Evolutionary conservation across 768 basidiomycete species (phyloP).

Genomic region (Rhodotorula paludigena): DNA sequence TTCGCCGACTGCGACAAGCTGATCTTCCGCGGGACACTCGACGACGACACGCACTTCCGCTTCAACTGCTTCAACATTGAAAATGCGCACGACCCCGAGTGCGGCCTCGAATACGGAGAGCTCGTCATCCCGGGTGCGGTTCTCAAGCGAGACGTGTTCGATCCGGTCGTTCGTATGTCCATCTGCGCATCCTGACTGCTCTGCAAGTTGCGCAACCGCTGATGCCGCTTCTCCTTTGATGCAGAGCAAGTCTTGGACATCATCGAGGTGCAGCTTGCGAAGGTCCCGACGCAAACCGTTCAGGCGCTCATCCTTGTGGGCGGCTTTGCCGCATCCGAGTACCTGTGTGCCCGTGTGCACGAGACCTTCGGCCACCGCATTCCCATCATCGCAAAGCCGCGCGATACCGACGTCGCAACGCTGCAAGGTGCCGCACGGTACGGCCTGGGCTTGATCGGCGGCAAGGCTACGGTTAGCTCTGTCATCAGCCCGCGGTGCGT

Average conservation of each 20-base stretch:
- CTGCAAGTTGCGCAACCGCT: too few species aligned
- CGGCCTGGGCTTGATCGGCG: slow-evolving; percentile 52
- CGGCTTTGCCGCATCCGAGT: slow-evolving; percentile 78
- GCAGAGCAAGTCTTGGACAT: slow-evolving; percentile 62
- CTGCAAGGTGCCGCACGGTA: slow-evolving; percentile 51
- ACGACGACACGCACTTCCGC: slow-evolving; percentile 75
- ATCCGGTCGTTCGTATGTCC: slow-evolving; percentile 68
- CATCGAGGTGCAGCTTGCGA: slow-evolving; percentile 66
- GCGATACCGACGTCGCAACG: slow-evolving; percentile 81
- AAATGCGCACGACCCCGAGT: slow-evolving; percentile 58
- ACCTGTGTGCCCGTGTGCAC: slow-evolving; percentile 70
- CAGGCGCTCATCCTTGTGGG: slow-evolving; percentile 84
- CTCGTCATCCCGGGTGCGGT: slow-evolving; percentile 74
- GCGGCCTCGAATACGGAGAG: slow-evolving; percentile 76
- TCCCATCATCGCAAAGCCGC: slow-evolving; percentile 69
- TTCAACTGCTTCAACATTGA: slow-evolving; percentile 86
- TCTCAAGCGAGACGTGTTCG: slow-evolving; percentile 75
- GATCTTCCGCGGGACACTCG: slow-evolving; percentile 63
- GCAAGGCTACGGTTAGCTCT: slow-evolving; percentile 10
- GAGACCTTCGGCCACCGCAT: slow-evolving; percentile 58
- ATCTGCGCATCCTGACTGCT: too few species aligned
- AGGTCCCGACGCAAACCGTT: slow-evolving; percentile 52
- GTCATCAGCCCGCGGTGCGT: slow-evolving; percentile 23
- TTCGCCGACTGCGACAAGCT: slow-evolving; percentile 86
- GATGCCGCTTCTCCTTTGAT: too few species aligned